phyloP scores from a whole-genome alignment of 2,329 filamentous ascomycete species.

The Aureobasidium sp. region DNA sequence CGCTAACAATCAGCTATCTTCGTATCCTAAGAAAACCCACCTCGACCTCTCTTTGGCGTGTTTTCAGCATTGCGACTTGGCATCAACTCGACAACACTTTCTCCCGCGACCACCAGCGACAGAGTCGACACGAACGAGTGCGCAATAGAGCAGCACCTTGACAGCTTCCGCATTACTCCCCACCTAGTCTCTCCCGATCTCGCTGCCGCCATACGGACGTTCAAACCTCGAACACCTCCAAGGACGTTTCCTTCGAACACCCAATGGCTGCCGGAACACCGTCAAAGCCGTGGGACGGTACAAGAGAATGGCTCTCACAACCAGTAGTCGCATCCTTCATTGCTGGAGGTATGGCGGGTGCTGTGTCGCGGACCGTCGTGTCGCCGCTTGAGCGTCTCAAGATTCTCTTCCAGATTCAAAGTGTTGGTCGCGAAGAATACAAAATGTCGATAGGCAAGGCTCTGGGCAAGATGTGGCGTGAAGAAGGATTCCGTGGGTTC shows the following conservation, averaged over 20 bases:
- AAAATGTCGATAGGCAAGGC: slow-evolving; percentile 86
- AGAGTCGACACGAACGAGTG: background rate
- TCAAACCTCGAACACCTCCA: background rate
- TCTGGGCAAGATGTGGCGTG: slow-evolving; percentile 88
- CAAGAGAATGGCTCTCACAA: slow-evolving; percentile 54
- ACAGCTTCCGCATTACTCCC: background rate
- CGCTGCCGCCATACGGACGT: background rate
- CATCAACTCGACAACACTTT: background rate
- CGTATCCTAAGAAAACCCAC: background rate
- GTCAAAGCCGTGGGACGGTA: slow-evolving; percentile 16
- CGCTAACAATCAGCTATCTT: background rate
- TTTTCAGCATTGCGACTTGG: slow-evolving; percentile 7
- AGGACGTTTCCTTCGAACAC: background rate
- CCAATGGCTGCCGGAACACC: slow-evolving; percentile 6
- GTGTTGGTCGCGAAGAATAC: slow-evolving; percentile 82
- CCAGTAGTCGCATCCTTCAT: slow-evolving; percentile 88
- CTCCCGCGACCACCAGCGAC: background rate
- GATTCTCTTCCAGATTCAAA: slow-evolving; percentile 96
- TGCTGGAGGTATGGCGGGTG: slow-evolving; percentile 87
- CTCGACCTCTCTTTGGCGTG: background rate
- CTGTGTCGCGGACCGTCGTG: slow-evolving; percentile 95
- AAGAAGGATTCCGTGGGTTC: slow-evolving; percentile 94
- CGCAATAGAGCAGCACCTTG: background rate
- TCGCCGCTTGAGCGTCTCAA: slow-evolving; percentile 93
- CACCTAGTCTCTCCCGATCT: background rate